Evolutionary conservation across 345 rosid species (phyloP).

Genomic region (Gossypium thurberi): DNA sequence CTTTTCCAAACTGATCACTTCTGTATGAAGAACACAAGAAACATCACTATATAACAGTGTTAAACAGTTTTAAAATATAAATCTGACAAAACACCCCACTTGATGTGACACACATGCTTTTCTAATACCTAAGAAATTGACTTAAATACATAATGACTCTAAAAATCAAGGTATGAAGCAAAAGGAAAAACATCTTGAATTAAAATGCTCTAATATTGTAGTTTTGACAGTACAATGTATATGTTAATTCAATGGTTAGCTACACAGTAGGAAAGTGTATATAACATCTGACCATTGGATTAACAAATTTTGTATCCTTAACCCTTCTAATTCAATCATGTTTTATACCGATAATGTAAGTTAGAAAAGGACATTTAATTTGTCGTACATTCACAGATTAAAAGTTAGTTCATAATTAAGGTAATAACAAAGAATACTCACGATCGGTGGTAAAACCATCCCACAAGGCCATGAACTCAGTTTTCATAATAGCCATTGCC

Average conservation of each 20-base stretch:
- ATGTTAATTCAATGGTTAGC: not conserved
- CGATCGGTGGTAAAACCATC: conserved; percentile 97
- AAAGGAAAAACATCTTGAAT: not conserved
- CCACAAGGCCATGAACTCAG: conserved; percentile 98
- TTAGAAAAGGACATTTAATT: not conserved
- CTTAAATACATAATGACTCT: not conserved
- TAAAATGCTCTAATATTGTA: not conserved
- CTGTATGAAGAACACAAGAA: not conserved
- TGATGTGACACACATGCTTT: not conserved
- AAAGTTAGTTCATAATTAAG: not conserved
- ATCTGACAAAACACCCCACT: not conserved
- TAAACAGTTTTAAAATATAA: not conserved
- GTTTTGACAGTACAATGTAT: not conserved
- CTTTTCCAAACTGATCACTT: not conserved
- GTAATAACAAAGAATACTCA: conserved; percentile 34
- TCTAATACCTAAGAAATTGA: not conserved
- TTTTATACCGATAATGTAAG: not conserved
- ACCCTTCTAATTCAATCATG: not conserved
- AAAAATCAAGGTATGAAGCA: not conserved
- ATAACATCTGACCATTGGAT: not conserved
- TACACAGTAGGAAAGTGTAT: not conserved
- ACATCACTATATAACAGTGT: not conserved
- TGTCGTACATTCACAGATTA: not conserved
- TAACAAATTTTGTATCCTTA: not conserved
- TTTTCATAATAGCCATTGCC: conserved; percentile 84